Evolutionary conservation across 2,329 filamentous ascomycete species (phyloP).

Genomic region (Lachnellula subtilissima): DNA sequence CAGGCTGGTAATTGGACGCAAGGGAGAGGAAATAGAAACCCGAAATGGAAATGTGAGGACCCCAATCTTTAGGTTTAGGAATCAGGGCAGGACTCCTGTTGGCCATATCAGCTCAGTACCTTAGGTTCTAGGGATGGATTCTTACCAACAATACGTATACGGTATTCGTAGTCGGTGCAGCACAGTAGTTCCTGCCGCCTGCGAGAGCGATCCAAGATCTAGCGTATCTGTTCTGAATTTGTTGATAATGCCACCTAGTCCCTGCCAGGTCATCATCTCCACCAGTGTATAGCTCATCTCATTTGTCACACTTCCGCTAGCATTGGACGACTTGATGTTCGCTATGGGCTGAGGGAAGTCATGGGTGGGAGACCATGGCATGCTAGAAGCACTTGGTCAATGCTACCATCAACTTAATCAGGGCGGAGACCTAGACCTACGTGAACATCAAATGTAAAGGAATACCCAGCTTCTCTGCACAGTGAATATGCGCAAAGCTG

Average conservation of each 20-base stretch:
- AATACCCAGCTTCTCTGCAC: conserved; percentile 69
- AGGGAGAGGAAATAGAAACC: background rate
- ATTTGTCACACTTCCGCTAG: conserved; percentile 63
- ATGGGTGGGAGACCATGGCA: conserved; percentile 65
- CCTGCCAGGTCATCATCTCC: conserved; percentile 64
- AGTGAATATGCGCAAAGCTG: conserved; percentile 71
- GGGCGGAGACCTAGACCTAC: background rate
- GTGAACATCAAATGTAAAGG: conserved; percentile 57
- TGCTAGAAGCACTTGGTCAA: conserved; percentile 26
- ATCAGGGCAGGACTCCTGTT: background rate
- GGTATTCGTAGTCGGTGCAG: conserved; percentile 71
- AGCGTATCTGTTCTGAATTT: conserved; percentile 43
- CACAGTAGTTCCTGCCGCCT: conserved; percentile 45
- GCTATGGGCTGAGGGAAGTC: conserved; percentile 63
- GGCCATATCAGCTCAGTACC: conserved; percentile 45
- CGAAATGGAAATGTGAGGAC: background rate
- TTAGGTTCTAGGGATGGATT: background rate
- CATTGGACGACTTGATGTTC: conserved; percentile 58
- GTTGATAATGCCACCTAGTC: conserved; percentile 43
- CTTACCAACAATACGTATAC: conserved; percentile 53
- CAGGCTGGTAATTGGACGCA: background rate
- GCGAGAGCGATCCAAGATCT: conserved; percentile 35
- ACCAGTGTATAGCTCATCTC: conserved; percentile 74
- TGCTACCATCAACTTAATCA: background rate
- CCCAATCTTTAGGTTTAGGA: background rate